Evolutionary conservation across 768 basidiomycete species (phyloP).

Genomic region (Kwoniella botswanensis): DNA sequence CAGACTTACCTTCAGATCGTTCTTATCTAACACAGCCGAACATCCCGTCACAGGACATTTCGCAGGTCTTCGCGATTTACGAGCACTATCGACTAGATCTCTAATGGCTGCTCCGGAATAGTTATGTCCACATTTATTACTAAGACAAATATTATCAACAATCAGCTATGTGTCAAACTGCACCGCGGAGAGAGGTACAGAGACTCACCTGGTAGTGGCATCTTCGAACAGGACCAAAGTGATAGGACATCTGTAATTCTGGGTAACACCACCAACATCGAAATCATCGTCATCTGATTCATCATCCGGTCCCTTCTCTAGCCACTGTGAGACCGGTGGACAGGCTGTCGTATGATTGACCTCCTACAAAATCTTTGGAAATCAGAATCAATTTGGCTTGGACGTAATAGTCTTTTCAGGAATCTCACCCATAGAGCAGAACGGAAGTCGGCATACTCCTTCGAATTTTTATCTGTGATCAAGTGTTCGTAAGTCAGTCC

Average conservation of each 20-base stretch:
- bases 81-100: slow-evolving; percentile 63
- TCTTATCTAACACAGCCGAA: slow-evolving; percentile 32
- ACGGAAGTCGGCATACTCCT: slow-evolving; percentile 38
- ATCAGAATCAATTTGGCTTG: neutral
- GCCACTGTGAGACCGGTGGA: slow-evolving; percentile 46
- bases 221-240: slow-evolving; percentile 70
- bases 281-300: slow-evolving; percentile 87
- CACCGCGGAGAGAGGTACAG: neutral
- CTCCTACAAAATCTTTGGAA: slow-evolving; percentile 25
- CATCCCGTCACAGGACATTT: slow-evolving; percentile 58
- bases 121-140: slow-evolving; percentile 75
- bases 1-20: slow-evolving; percentile 50
- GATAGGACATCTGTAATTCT: slow-evolving; percentile 83
- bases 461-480: slow-evolving; percentile 32
- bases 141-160: slow-evolving; percentile 49
- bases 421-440: slow-evolving; percentile 36
- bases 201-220: slow-evolving; percentile 79
- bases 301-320: slow-evolving; percentile 62
- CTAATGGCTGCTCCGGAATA: slow-evolving; percentile 76
- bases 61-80: slow-evolving; percentile 7
- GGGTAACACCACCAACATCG: slow-evolving; percentile 81
- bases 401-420: neutral
- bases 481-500: neutral
- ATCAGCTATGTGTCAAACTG: slow-evolving; percentile 18
- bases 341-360: slow-evolving; percentile 41